Base-by-base conservation (phyloP, 257 asterid genomes). In the Capsicum pubescens region DNA sequence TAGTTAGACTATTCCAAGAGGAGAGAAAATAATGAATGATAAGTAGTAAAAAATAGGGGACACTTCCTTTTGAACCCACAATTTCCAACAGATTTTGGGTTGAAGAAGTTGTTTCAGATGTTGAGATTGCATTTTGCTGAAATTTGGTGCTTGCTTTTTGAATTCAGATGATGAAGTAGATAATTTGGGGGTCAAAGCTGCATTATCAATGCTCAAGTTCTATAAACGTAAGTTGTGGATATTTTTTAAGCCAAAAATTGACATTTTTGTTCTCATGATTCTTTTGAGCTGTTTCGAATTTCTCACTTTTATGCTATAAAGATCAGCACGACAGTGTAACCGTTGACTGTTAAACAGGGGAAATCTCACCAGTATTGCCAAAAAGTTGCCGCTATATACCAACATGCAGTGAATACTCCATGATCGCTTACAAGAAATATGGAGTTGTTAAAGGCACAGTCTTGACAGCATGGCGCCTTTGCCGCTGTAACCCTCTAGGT, bases 401-500 rank as follows among this genome's bases (percentile, higher is more conserved):
- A 46, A 93, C 97, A 0, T 96, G 99, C 83, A 96, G 99, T 63
- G 99, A 96, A 89, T 96, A 93, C 87, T 94, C 98, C 55, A 94
- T 91, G 98, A 93, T 93, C 84, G 97, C 99, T 89, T 96, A 96
- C 91, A 91, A 91, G 93, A 96, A 93, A 85, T 96, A 94, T 84
- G 99, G 99, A 80, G 87, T 91, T 83, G 91, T 39, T 0, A 96
- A 94, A 86, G 98, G 99, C 39, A 91, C 94, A 10, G 42, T 92
- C 50, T 84, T 94, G 90, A 95, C 98, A 39, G 92, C 94, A 59
- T 94, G 98, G 93, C 97, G 99, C 15, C 86, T 95, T 57, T 95
- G 99, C 87, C 96, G 98, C 59, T 96, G 98, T 93, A 94, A 96
- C 85, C 97, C 98, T 84, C 93, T 96, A 9, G 98, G 98, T 94